Conservation (phyloP, 2,329 filamentous ascomycete genomes). For the Epichloe bromicola region DNA sequence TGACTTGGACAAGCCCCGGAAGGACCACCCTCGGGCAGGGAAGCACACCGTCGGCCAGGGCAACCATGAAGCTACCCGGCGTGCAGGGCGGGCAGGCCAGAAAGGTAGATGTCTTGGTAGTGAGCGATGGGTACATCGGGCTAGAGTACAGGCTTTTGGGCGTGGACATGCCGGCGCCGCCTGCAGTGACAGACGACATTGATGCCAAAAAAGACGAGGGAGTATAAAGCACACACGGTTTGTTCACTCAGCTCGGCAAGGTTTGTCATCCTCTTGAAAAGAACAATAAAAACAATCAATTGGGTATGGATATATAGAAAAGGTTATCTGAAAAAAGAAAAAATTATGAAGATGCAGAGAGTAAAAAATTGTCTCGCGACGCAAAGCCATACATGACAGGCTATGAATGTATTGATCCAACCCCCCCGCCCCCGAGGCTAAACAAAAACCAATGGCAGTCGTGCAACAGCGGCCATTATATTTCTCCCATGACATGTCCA, state of each 20-base stretch:
- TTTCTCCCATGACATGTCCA: background rate
- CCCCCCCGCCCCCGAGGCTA: background rate
- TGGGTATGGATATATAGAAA: background rate
- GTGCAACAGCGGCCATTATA: background rate
- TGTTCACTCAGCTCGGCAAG: too few relatives aligned
- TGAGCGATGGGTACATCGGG: constrained; percentile 81
- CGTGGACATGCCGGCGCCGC: constrained; percentile 38
- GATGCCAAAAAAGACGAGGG: constrained; percentile 24
- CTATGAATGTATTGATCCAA: background rate
- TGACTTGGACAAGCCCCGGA: constrained; percentile 48
- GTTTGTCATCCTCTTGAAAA: background rate
- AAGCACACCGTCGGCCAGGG: constrained; percentile 37
- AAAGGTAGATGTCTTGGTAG: constrained; percentile 59
- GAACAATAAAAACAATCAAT: background rate
- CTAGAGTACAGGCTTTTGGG: constrained; percentile 43
- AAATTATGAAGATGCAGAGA: background rate
- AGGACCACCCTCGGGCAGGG: constrained; percentile 25
- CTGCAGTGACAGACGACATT: constrained; percentile 34
- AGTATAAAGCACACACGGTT: background rate
- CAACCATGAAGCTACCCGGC: constrained; percentile 48
- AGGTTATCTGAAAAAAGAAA: background rate
- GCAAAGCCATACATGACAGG: background rate
- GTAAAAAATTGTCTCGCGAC: background rate
- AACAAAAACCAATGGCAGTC: background rate
- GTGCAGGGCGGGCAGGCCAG: constrained; percentile 31